Evolutionary conservation across 2,329 filamentous ascomycete genomes (phyloP), one percentile per base, ranked within the genome.

Genomic region (Fusarium sp.): DNA sequence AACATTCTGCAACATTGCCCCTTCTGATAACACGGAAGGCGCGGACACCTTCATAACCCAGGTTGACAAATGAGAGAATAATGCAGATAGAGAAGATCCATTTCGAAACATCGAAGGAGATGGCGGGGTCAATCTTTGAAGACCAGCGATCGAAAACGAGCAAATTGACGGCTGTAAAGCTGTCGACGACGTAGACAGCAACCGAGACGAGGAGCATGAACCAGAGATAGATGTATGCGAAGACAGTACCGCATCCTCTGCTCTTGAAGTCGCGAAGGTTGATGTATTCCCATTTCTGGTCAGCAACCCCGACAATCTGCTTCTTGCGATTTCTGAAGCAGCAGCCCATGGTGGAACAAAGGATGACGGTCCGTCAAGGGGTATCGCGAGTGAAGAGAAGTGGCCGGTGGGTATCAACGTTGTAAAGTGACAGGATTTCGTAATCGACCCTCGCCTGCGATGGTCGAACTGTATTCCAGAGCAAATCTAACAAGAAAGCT

Each of bases 61-160:
- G 83, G 66, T 98, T 91, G 64, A 92, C 80, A 75, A 94, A 93
- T 9, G 93, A 98, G 32, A 95, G 82, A 64, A 98, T 90, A 73
- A 99, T 98, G 75, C 93, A 97, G 53, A 87, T 86, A 26, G 92
- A 90, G 75, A 98, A 99, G 74, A 99, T 93, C 93, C 93, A 97
- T 79, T 95, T 96, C 11, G 92, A 91, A 50, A 94, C 85, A 44
- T 86, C 80, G 72, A 96, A 87, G 4, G 88, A 85, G 65, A 98
- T 90, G 36, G 86, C 84, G 2, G 93, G 93, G 68, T 92, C 79
- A 68, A 98, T 90, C 67, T 91, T 84, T 49, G 91, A 92, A 1
- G 92, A 91, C 93, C 93, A 98, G 58, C 87, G 87, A 78, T 96
- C 87, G 79, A 97, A 97, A 53, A 85, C 91, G 46, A 99, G 85